phyloP scores from a whole-genome alignment of 148 eudicot genomes.

The Silene latifolia region DNA sequence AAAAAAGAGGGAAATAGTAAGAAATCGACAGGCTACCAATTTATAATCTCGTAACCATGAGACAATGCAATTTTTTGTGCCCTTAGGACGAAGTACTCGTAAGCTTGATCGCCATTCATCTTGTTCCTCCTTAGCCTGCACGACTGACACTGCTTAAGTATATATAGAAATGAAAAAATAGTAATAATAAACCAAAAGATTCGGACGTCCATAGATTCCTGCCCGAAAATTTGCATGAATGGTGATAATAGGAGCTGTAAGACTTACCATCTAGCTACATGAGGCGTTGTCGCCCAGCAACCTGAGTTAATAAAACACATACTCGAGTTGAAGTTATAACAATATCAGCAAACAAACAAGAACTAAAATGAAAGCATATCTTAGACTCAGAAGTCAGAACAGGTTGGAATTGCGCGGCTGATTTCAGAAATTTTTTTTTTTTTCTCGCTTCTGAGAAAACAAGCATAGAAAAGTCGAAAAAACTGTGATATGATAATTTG shows the following conservation, averaged over 20 bases:
- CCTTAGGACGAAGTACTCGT: slow-evolving; percentile 74
- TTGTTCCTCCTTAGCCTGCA: slow-evolving; percentile 52
- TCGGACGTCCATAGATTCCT: not conserved
- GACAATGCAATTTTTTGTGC: slow-evolving; percentile 84
- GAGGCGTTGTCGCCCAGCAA: slow-evolving; percentile 77
- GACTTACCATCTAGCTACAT: slow-evolving; percentile 43
- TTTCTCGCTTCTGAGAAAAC: not conserved
- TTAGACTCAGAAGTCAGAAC: not conserved
- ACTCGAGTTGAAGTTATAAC: not conserved
- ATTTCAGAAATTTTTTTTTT: not conserved
- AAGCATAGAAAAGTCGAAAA: not conserved
- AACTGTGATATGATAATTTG: too few species aligned
- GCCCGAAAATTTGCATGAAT: slow-evolving; percentile 4
- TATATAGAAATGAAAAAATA: not conserved
- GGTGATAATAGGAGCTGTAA: not conserved
- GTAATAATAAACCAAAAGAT: not conserved
- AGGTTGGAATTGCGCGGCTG: not conserved
- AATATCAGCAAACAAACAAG: not conserved
- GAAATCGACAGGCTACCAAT: slow-evolving; percentile 51
- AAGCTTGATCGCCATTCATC: slow-evolving; percentile 52
- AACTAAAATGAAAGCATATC: slow-evolving; percentile 3
- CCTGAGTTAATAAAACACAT: slow-evolving; percentile 44
- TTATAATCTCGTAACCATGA: slow-evolving; percentile 79
- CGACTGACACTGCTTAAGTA: not conserved
- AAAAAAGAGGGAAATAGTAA: not conserved